Base-by-base conservation (phyloP, 305 asterid genomes). In the Fraxinus platypoda region DNA sequence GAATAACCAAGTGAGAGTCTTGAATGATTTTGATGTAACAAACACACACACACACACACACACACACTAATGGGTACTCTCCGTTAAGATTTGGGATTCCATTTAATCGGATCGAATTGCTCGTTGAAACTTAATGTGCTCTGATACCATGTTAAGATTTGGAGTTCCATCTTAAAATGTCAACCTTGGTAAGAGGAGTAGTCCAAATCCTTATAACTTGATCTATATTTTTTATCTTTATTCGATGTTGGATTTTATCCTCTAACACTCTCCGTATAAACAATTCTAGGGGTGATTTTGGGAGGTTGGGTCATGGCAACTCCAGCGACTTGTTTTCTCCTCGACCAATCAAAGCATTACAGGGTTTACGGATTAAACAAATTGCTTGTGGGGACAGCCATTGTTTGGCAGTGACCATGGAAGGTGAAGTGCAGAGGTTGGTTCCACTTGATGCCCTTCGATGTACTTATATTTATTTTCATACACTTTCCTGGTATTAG, bases 361-460 rank as follows among this genome's bases (percentile, higher is more conserved):
- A 93, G 64, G 94, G 97, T 79, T 85, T 94, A 75, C 87, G 59
- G 83, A 94, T 96, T 76, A 93, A 90, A 91, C 98, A 96, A 84
- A 94, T 96, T 87, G 98, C 98, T 52, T 96, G 99, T 78, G 99
- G 99, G 3, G 99, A 96, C 85, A 94, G 99, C 92, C 99, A 96
- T 87, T 96, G 99, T 88, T 88, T 96, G 89, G 99, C 98, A 54
- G 98, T 96, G 77, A 96, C 99, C 77, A 89, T 94, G 99, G 97
- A 91, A 76, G 99, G 99, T 81, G 95, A 94, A 90, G 97, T 94
- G 84, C 97, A 84, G 80, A 96, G 99, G 99, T 96, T 79, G 81
- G 91, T 85, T 76, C n/a, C 25, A 43, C 81, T 46, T 83, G 57
- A 79, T 57, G n/a, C 37, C 52, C 81, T 74, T 26, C 17, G 66